Conservation (phyloP, 139 green algal species). For the Tetradesmus obliquus region DNA sequence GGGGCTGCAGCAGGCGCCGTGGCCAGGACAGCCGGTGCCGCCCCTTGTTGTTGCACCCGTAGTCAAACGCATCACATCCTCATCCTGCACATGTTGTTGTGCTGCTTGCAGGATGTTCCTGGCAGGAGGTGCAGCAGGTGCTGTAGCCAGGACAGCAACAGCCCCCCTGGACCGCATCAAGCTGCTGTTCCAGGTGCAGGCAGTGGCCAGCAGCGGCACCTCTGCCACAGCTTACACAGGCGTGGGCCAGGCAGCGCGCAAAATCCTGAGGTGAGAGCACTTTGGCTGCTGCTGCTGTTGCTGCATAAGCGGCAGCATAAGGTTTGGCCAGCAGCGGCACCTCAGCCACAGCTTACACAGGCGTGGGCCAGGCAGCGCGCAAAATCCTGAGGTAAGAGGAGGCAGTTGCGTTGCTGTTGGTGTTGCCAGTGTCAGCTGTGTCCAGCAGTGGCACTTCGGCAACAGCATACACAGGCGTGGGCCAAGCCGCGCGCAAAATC, state of each 20-base stretch:
- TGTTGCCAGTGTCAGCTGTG: slow-evolving; percentile 90
- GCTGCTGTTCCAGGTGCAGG: slow-evolving; percentile 95
- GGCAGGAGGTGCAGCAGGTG: slow-evolving; percentile 79
- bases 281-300: too few species aligned
- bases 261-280: slow-evolving; percentile 81
- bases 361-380: slow-evolving; percentile 80
- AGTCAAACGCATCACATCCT: neutral
- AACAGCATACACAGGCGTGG: slow-evolving; percentile 85
- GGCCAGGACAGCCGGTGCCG: slow-evolving; percentile 75
- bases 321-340: slow-evolving; percentile 29
- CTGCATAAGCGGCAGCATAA: too few species aligned
- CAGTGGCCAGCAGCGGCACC: slow-evolving; percentile 33
- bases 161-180: slow-evolving; percentile 94
- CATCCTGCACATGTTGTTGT: neutral
- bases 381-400: slow-evolving; percentile 82
- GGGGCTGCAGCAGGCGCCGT: slow-evolving; percentile 79
- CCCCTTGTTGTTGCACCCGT: neutral
- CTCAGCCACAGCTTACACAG: slow-evolving; percentile 77
- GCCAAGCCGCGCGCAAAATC: slow-evolving; percentile 88
- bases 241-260: slow-evolving; percentile 82
- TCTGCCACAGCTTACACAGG: slow-evolving; percentile 81
- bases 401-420: neutral
- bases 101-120: slow-evolving; percentile 63
- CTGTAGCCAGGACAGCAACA: slow-evolving; percentile 74
- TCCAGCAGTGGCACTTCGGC: neutral